These are phyloP conservation scores for Sergeia podlipaevii DNA, from an alignment of 208 protist genomes.

Conservation along the genomic window DNA sequence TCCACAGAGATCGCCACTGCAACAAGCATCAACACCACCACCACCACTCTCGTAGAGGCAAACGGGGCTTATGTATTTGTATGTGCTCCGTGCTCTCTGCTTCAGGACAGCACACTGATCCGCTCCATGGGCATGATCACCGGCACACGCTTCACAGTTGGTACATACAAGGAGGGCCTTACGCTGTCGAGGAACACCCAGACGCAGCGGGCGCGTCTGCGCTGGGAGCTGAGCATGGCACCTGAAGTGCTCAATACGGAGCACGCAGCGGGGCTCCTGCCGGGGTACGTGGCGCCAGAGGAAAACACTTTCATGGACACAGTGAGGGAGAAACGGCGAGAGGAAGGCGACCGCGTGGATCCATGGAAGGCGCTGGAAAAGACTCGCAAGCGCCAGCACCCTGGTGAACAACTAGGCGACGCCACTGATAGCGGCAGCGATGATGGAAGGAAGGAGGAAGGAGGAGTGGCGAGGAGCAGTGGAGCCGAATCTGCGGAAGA, in stretches of 20 bases:
- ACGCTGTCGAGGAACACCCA: slow-evolving; percentile 21
- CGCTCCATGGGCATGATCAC: slow-evolving; percentile 32
- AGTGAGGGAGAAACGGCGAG: slow-evolving; percentile 5
- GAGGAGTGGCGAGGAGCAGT: neutral
- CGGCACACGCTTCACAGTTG: slow-evolving; percentile 38
- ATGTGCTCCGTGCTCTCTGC: slow-evolving; percentile 15
- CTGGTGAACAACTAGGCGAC: slow-evolving; percentile 3
- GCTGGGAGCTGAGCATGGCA: slow-evolving; percentile 43
- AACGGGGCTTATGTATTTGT: slow-evolving; percentile 22
- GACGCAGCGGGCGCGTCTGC: slow-evolving; percentile 58
- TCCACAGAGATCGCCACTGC: no score
- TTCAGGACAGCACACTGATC: slow-evolving; percentile 23
- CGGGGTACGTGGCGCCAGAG: slow-evolving; percentile 25
- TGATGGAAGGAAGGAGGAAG: neutral
- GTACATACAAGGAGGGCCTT: slow-evolving; percentile 13
- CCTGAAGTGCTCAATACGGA: slow-evolving; percentile 20
- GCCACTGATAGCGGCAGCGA: slow-evolving; percentile 13
- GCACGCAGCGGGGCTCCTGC: slow-evolving; percentile 22
- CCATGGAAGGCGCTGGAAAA: slow-evolving; percentile 2
- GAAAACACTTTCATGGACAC: slow-evolving; percentile 18
- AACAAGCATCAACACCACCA: neutral
- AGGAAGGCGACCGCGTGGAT: slow-evolving; percentile 14
- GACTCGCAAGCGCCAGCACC: slow-evolving; percentile 16
- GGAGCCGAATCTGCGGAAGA: slow-evolving; percentile 13
- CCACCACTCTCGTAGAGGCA: neutral